These are phyloP conservation scores for Arthrobotrys sphaeroides DNA, from an alignment of 2,329 filamentous ascomycete species.

Conservation along the genomic window DNA sequence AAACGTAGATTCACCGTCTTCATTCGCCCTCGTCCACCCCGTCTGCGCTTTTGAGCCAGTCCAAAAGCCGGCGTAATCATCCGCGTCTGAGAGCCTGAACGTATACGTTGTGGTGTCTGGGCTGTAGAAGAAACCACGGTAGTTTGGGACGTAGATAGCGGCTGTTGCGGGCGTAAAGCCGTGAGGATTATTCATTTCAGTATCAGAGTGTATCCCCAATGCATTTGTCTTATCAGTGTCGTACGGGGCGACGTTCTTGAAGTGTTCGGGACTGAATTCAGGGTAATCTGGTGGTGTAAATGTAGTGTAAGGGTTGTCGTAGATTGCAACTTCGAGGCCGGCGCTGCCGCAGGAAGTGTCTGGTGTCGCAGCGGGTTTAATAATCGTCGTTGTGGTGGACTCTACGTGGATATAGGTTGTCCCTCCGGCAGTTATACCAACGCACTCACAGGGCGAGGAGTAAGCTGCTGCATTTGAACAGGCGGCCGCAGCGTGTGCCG, in stretches of 20 bases:
- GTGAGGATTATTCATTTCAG: slow-evolving; percentile 8
- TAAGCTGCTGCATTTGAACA: slow-evolving; percentile 24
- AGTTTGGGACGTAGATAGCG: slow-evolving; percentile 10
- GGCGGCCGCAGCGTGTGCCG: slow-evolving; percentile 1
- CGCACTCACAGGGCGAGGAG: slow-evolving; percentile 17
- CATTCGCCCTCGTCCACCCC: slow-evolving; percentile 24
- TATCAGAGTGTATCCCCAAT: slow-evolving; percentile 6
- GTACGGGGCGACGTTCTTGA: slow-evolving; percentile 19
- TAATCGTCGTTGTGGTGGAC: background rate
- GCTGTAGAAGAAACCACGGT: slow-evolving; percentile 32
- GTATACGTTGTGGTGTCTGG: slow-evolving; percentile 22
- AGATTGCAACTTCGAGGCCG: slow-evolving; percentile 30
- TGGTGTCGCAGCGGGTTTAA: slow-evolving; percentile 1
- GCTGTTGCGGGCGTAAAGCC: slow-evolving; percentile 21
- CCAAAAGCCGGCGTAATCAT: slow-evolving; percentile 26
- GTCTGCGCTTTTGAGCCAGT: slow-evolving; percentile 4
- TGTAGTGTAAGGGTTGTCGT: slow-evolving; percentile 13
- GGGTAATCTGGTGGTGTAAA: background rate
- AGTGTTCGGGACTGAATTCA: slow-evolving; percentile 17
- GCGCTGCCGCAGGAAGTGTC: slow-evolving; percentile 25
- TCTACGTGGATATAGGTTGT: slow-evolving; percentile 23
- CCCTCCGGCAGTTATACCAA: slow-evolving; percentile 17
- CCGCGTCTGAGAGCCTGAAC: slow-evolving; percentile 7
- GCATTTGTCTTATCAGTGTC: background rate
- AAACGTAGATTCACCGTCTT: slow-evolving; percentile 8